Evolutionary conservation across 164 flowering plant genomes (phyloP), one percentile per base, ranked within the genome.

Genomic region (Platanus orientalis): DNA sequence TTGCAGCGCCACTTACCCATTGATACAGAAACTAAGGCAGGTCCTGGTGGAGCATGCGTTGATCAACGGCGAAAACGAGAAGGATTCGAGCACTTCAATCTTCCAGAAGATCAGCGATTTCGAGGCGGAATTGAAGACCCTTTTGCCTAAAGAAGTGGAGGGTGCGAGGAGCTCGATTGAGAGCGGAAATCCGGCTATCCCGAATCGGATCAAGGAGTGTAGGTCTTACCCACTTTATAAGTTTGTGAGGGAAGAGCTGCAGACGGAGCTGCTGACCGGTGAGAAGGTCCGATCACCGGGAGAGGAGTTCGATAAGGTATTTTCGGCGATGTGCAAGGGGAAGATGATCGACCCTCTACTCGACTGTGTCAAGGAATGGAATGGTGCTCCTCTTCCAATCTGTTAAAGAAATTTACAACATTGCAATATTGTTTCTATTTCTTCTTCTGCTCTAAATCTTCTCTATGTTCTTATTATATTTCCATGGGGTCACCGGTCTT

Each of bases 11-110:
- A 69, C 69, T 0, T 82, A 80, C 63, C 85, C 81, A 1, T 59
- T 84, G 10, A 83, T 85, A 85, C 85, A 79, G n/a, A 79, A 85
- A 48, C 75, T 85, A 4, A 78, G 87, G 60, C 75, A 71, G 56
- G 87, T 83, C 0, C 69, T 85, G 0, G 81, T 85, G 14, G 85
- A 81, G 11, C 87, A 83, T 63, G 87, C 86, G 13, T 23, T 82
- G 72, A 4, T 0, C 7, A 77, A 73, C 63, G 75, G 68, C 6
- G 80, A 83, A 2, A 70, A 70, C 23, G 73, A 74, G 73, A 73
- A 69, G 68, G 70, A 76, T 5, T 0, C 73, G 0, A 70, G 50
- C 59, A 58, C 73, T 19, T 81, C 84, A 16, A 83, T 84, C 59
- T 81, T 81, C 64, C 74, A 68, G 12, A 81, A 82, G 71, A 84